Evolutionary conservation across 441 rosid genomes (phyloP).

Genomic region (Erodium chrysanthum): DNA sequence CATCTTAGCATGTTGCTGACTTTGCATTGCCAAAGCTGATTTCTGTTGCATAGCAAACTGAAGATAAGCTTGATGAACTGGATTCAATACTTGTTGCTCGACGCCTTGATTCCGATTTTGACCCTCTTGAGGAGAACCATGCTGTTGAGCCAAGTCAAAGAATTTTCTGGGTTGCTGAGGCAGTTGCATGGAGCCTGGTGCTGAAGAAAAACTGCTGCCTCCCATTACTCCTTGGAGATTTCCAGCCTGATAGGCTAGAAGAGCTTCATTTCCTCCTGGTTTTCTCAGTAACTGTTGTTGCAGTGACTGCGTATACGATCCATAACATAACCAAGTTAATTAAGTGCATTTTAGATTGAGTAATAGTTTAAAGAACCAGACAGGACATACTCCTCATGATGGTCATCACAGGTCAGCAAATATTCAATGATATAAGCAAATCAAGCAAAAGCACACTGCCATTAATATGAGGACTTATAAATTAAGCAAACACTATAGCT

Average conservation of each 20-base stretch:
- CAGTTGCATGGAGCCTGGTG: conserved; percentile 66
- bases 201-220: conserved; percentile 51
- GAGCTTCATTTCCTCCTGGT: conserved; percentile 65
- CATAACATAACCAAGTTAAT: background rate
- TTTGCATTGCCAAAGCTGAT: conserved; percentile 39
- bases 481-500: background rate
- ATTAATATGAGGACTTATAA: background rate
- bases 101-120: conserved; percentile 49
- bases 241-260: conserved; percentile 74
- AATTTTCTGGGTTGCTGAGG: conserved; percentile 79
- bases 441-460: background rate
- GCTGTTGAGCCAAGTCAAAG: conserved; percentile 65
- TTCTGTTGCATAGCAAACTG: conserved; percentile 80
- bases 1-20: conserved; percentile 68
- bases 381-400: background rate
- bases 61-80: conserved; percentile 76
- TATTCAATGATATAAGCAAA: background rate
- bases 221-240: conserved; percentile 67
- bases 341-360: background rate
- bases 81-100: conserved; percentile 70
- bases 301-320: conserved; percentile 33
- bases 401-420: background rate
- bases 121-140: conserved; percentile 55
- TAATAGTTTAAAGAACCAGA: background rate
- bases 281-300: conserved; percentile 54